Conservation (phyloP, 139 green algal species). For the Tetratostichococcus sp. region DNA sequence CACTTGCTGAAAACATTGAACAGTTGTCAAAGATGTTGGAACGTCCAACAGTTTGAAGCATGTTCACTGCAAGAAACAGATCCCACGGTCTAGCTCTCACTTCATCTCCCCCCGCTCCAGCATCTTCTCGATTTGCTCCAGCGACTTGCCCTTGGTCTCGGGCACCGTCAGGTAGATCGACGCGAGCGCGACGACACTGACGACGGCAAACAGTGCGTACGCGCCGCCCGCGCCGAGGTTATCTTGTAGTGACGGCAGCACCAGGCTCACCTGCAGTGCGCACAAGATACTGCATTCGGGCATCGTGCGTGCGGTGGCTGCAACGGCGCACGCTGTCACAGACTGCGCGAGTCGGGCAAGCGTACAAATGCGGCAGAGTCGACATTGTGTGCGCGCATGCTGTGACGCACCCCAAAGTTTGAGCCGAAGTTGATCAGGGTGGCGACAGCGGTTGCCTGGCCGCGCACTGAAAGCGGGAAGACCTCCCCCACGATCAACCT, state of each 20-base stretch:
- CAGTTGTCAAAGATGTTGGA: too few relatives aligned
- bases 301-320: too few relatives aligned
- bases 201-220: conserved; percentile 71
- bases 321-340: not conserved
- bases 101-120: not conserved
- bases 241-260: conserved; percentile 63
- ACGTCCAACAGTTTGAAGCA: too few relatives aligned
- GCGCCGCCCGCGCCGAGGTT: conserved; percentile 55
- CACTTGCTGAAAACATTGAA: too few relatives aligned
- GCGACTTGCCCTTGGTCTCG: conserved; percentile 87
- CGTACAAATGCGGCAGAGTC: too few relatives aligned
- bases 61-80: too few relatives aligned
- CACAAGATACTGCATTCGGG: conserved; percentile 1
- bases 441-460: conserved; percentile 75
- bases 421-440: conserved; percentile 87
- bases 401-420: conserved; percentile 76
- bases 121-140: conserved; percentile 90
- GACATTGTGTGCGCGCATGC: too few relatives aligned
- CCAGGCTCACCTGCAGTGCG: conserved; percentile 36
- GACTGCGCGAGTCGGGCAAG: not conserved
- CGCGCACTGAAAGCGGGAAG: conserved; percentile 74
- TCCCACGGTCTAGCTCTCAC: too few relatives aligned
- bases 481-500: conserved; percentile 80
- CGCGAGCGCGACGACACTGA: conserved; percentile 58
- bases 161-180: conserved; percentile 77